phyloP scores from a whole-genome alignment of 2,329 filamentous ascomycete genomes.

The Curvularia sp. region DNA sequence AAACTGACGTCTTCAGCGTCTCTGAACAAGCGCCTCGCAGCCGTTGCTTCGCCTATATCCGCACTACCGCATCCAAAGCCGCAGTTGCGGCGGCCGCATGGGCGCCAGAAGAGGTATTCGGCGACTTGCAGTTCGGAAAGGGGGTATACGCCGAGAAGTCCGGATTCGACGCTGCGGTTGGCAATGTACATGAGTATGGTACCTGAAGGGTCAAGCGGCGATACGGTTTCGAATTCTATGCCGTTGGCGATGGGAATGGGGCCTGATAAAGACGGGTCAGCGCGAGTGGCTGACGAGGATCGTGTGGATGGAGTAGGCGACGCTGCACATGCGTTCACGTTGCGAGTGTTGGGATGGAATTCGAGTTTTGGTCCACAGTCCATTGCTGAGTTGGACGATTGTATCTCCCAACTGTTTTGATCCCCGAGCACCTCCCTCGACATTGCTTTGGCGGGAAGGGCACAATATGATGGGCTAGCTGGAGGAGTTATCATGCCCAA shows the following conservation, averaged over 20 bases:
- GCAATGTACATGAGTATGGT: constrained; percentile 43
- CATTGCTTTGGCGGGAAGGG: constrained; percentile 39
- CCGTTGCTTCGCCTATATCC: constrained; percentile 37
- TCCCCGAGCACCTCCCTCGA: constrained; percentile 32
- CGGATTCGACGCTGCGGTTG: constrained; percentile 36
- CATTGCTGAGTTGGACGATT: constrained; percentile 5
- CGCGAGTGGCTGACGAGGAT: not conserved
- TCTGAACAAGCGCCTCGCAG: constrained; percentile 43
- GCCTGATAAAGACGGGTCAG: not conserved
- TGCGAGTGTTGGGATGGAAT: constrained; percentile 11
- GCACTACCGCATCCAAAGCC: constrained; percentile 43
- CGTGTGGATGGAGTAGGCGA: constrained; percentile 2
- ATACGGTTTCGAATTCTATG: constrained; percentile 29
- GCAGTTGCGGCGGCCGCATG: constrained; percentile 40
- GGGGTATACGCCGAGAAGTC: constrained; percentile 40
- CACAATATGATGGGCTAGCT: constrained; percentile 24
- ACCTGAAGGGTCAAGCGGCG: constrained; percentile 36
- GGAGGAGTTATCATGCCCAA: constrained; percentile 15
- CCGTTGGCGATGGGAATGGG: constrained; percentile 43
- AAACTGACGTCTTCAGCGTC: constrained; percentile 27
- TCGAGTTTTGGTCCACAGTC: not conserved
- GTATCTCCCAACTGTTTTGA: constrained; percentile 22
- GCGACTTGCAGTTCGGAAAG: constrained; percentile 44
- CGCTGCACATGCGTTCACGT: not conserved
- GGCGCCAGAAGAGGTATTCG: constrained; percentile 48